Evolutionary conservation across 805 yeast species (phyloP).

Genomic region (Hemisphaericaspora nanyangensis): DNA sequence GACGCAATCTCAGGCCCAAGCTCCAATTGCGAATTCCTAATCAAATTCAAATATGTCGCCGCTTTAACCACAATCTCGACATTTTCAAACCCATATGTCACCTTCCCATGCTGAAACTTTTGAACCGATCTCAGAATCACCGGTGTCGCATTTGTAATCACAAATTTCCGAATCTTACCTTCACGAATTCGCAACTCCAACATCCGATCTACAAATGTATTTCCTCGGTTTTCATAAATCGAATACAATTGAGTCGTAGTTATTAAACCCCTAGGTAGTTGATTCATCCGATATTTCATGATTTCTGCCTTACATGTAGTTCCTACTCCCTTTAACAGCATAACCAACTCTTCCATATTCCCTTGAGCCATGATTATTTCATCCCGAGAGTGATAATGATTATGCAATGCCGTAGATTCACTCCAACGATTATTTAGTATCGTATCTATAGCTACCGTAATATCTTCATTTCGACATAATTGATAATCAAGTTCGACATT

Average conservation of each 20-base stretch:
- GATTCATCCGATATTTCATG: constrained; percentile 26
- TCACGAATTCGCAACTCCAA: constrained; percentile 34
- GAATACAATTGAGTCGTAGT: constrained; percentile 49
- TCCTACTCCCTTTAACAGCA: constrained; percentile 31
- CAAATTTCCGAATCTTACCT: constrained; percentile 36
- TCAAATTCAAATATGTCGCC: constrained; percentile 17
- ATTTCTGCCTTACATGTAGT: constrained; percentile 34
- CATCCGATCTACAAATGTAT: constrained; percentile 48
- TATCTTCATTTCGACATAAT: constrained; percentile 24
- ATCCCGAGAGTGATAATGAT: constrained; percentile 12
- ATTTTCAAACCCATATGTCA: constrained; percentile 42
- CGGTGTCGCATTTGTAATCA: constrained; percentile 43
- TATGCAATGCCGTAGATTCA: constrained; percentile 27
- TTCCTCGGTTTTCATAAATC: constrained; percentile 36
- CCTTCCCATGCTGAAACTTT: constrained; percentile 29
- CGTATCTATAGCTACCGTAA: constrained; percentile 29
- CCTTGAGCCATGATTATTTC: background rate
- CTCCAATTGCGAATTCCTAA: constrained; percentile 12
- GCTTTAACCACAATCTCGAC: constrained; percentile 33
- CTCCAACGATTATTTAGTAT: constrained; percentile 36
- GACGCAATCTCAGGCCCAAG: background rate
- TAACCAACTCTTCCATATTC: constrained; percentile 25
- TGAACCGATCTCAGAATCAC: constrained; percentile 36
- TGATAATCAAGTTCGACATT: constrained; percentile 39
- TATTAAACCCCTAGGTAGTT: constrained; percentile 38